Conservation (phyloP, 345 rosid species). For the Pistacia integerrima region DNA sequence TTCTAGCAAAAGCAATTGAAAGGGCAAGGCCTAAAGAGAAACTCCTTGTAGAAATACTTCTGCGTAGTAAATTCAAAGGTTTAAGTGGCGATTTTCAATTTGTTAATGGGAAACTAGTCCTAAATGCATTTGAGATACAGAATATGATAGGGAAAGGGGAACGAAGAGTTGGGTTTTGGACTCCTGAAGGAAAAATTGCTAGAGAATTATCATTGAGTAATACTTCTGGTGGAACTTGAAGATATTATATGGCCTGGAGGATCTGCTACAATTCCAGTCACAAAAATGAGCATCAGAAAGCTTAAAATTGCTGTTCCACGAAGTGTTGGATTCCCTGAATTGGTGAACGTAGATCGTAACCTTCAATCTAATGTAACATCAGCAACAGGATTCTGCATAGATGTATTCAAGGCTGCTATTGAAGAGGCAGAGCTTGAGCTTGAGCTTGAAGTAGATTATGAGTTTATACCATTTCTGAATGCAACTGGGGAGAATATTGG, state of each 20-base stretch:
- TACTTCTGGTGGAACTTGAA: slow-evolving; percentile 13
- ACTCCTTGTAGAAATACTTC: too few species aligned
- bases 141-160: slow-evolving; percentile 32
- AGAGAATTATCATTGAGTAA: slow-evolving; percentile 21
- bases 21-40: neutral
- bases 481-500: neutral
- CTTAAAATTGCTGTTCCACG: slow-evolving; percentile 41
- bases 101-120: slow-evolving; percentile 3
- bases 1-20: slow-evolving; percentile 31
- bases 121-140: slow-evolving; percentile 31
- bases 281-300: slow-evolving; percentile 1
- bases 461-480: slow-evolving; percentile 23
- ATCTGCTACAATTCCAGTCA: slow-evolving; percentile 19
- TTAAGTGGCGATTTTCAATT: slow-evolving; percentile 34
- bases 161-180: slow-evolving; percentile 39
- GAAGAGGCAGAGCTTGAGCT: slow-evolving; percentile 8
- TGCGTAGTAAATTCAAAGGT: slow-evolving; percentile 25
- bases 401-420: slow-evolving; percentile 38
- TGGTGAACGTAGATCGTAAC: slow-evolving; percentile 21
- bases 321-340: slow-evolving; percentile 26
- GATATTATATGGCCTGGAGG: slow-evolving; percentile 41
- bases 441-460: slow-evolving; percentile 26
- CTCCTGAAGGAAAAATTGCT: slow-evolving; percentile 14
- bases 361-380: neutral
- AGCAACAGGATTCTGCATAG: slow-evolving; percentile 38